These are phyloP conservation scores for Quercus phellos DNA, from an alignment of 331 rosid genomes.

Conservation along the genomic window DNA sequence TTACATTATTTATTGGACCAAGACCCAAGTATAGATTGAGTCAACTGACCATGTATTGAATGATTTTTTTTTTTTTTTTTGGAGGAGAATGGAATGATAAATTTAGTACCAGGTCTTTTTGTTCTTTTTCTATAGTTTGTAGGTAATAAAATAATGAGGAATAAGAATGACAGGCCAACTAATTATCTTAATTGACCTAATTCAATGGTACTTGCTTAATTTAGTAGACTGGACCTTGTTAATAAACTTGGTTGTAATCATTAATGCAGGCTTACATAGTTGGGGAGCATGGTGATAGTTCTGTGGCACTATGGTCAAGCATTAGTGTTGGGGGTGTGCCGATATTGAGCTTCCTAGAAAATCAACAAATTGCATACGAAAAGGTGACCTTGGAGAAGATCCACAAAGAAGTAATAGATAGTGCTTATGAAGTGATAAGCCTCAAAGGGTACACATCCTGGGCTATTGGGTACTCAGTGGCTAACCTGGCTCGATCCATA, in stretches of 20 bases:
- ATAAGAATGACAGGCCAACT: no score
- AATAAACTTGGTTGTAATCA: neutral
- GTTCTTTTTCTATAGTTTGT: no score
- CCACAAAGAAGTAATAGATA: constrained; percentile 52
- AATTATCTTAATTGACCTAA: no score
- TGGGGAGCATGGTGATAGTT: constrained; percentile 96
- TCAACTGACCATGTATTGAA: no score
- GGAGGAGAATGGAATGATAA: no score
- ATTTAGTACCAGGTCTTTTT: no score
- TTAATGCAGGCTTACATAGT: constrained; percentile 65
- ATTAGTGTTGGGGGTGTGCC: constrained; percentile 92
- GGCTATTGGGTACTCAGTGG: constrained; percentile 89
- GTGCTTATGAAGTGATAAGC: constrained; percentile 78
- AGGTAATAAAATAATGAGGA: no score
- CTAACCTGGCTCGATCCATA: constrained; percentile 52
- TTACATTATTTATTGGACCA: no score
- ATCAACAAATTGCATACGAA: constrained; percentile 62
- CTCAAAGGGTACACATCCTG: constrained; percentile 92
- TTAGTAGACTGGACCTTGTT: no score
- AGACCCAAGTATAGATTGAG: no score
- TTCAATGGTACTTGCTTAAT: no score
- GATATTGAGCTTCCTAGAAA: constrained; percentile 63
- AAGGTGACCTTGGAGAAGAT: constrained; percentile 63
- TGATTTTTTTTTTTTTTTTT: no score
- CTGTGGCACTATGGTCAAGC: constrained; percentile 95